Conservation (phyloP, 1,284 basidiomycete species). For the Cystobasidiaceae sp. region DNA sequence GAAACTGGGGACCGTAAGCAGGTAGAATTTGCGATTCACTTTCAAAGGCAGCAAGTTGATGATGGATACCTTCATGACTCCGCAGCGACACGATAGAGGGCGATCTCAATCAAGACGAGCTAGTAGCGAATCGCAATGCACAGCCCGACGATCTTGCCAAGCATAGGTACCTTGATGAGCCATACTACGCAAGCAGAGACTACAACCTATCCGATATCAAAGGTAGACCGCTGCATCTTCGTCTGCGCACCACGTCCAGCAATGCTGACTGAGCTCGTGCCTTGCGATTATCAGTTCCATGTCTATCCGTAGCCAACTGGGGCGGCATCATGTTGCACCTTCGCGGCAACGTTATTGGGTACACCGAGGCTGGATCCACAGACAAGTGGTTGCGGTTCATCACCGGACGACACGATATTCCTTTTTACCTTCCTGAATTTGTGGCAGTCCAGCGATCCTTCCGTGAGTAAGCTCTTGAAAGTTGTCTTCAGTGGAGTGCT, state of each 20-base stretch:
- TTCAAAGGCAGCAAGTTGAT: background rate
- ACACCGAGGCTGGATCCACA: conserved; percentile 42
- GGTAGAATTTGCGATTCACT: background rate
- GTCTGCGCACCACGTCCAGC: background rate
- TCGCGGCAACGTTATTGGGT: conserved; percentile 46
- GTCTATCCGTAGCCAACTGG: conserved; percentile 4
- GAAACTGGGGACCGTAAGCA: conserved; percentile 34
- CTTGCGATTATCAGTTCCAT: background rate
- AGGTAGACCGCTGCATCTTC: conserved; percentile 12
- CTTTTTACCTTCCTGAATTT: conserved; percentile 45
- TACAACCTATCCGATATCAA: conserved; percentile 45
- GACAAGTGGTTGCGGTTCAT: conserved; percentile 47
- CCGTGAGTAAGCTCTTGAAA: conserved; percentile 44
- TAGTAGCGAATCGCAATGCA: conserved; percentile 40
- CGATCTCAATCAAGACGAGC: conserved; percentile 40
- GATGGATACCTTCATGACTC: background rate
- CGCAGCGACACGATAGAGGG: conserved; percentile 42
- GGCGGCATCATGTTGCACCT: conserved; percentile 45
- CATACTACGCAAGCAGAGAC: conserved; percentile 41
- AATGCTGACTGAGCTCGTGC: background rate
- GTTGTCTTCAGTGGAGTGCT: conserved; percentile 2
- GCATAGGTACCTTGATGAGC: conserved; percentile 42
- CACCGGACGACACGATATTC: conserved; percentile 45
- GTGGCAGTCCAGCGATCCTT: conserved; percentile 44
- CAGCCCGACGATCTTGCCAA: conserved; percentile 43